Evolutionary conservation across 768 basidiomycete genomes (phyloP), one percentile per base, ranked within the genome.

Genomic region (Lactifluus piperatus): DNA sequence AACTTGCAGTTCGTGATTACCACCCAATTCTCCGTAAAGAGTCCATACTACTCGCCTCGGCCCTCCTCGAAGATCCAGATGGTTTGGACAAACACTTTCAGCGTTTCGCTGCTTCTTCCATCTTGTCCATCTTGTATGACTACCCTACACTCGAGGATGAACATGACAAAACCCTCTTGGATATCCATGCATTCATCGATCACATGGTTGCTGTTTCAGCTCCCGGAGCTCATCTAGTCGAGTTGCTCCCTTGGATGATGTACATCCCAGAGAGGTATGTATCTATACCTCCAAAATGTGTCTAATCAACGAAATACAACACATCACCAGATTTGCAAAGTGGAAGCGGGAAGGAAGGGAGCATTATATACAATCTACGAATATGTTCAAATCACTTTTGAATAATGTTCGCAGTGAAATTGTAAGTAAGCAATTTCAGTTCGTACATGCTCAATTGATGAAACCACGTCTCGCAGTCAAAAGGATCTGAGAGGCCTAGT

Each of bases 231-330:
- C 20, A 57, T 29, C 32, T 58, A 18, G 56, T 58, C 13, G 56
- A 62, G 22, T 8, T 62, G 7, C 36, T 58, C 13, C 60, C 56
- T 14, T 62, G 60, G 60, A 51, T 62, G 49, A 46, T 48, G 16
- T 30, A 36, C 22, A 48, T 62, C 5, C 56, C 60, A 2, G 34
- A 57, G 20, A 57, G 56, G 60, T 62, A 29, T n/a, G 41, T 4
- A 16, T 47, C 3, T 26, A 5, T 18, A 8, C 5, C 2, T 18
- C 22, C 5, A 11, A 6, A 3, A 10, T 5, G 4, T 30, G 4
- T 32, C 27, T 10, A n/a, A 18, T 20, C n/a, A 16, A 20, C n/a
- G 14, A 43, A 16, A 11, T 10, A 20, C 37, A 26, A 18, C 3
- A 44, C 20, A 0, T 20, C 3, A 20, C 8, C 34, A 60, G 59